These are phyloP conservation scores for Ceratocystis cacaofunesta DNA, from an alignment of 2,329 filamentous ascomycete species.

Conservation along the genomic window DNA sequence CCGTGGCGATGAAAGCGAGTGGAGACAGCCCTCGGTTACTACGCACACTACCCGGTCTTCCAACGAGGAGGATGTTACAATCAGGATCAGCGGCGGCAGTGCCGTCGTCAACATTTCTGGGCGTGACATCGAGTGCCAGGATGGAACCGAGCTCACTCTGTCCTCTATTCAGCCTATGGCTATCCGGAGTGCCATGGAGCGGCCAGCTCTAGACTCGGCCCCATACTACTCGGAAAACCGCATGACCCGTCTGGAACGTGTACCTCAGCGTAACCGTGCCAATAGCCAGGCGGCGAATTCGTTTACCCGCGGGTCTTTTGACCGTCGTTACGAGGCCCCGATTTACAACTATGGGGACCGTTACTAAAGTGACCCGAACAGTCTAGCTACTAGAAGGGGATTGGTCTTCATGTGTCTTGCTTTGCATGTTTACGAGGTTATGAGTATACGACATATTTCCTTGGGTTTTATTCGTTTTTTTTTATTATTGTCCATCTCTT, in stretches of 20 bases:
- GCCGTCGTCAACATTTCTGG: constrained; percentile 42
- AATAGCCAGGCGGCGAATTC: constrained; percentile 36
- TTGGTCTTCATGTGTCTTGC: constrained; percentile 2
- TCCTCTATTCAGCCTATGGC: constrained; percentile 25
- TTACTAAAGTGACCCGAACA: not conserved
- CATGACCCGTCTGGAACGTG: constrained; percentile 30
- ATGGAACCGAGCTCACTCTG: constrained; percentile 47
- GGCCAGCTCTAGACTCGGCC: constrained; percentile 29
- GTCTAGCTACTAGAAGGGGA: not conserved
- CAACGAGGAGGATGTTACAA: constrained; percentile 43
- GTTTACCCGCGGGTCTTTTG: constrained; percentile 23
- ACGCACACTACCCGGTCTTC: constrained; percentile 44
- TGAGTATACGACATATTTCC: constrained; percentile 15
- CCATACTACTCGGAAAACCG: constrained; percentile 33
- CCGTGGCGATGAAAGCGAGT: constrained; percentile 46
- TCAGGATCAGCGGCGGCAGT: constrained; percentile 42
- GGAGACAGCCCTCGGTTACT: constrained; percentile 40
- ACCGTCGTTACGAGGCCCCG: constrained; percentile 15
- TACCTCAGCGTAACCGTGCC: constrained; percentile 32
- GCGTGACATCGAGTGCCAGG: constrained; percentile 42
- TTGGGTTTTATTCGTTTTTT: constrained; percentile 17
- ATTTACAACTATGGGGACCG: constrained; percentile 7
- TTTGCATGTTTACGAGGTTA: constrained; percentile 18
- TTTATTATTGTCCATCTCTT: constrained; percentile 20
- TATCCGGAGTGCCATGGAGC: constrained; percentile 34